These are phyloP conservation scores for Reticulascus tulasneorum DNA, from an alignment of 2,329 filamentous ascomycete species.

Conservation along the genomic window DNA sequence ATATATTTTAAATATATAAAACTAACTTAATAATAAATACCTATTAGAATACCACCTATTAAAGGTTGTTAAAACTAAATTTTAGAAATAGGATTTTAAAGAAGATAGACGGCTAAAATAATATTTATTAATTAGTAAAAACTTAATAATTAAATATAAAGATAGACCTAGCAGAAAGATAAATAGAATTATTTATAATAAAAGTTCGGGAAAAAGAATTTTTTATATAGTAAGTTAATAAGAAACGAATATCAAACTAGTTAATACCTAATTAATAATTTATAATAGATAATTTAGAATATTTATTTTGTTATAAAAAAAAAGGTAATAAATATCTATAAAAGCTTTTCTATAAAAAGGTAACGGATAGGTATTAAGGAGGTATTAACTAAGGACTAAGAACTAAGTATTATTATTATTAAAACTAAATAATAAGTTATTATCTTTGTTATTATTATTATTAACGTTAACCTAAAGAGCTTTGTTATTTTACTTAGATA, in stretches of 20 bases:
- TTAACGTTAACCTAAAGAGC: not conserved
- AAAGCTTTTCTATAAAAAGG: not conserved
- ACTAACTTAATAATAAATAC: constrained; percentile 4
- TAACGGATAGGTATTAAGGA: not conserved
- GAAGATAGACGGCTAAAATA: not conserved
- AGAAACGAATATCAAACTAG: not conserved
- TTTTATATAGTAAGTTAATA: not conserved
- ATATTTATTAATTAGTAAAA: not conserved
- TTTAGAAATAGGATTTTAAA: not conserved
- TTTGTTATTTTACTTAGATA: not conserved
- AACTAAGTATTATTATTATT: too few relatives aligned
- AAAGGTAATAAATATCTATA: not conserved
- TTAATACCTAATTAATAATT: not conserved
- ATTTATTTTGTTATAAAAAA: not conserved
- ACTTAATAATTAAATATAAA: not conserved
- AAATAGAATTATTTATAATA: not conserved
- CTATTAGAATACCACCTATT: not conserved
- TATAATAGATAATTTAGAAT: not conserved
- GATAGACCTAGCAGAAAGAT: not conserved
- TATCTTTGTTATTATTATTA: too few relatives aligned
- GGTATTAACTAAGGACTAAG: not conserved
- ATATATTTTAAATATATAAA: too few relatives aligned
- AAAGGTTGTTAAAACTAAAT: not conserved
- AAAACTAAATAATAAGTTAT: too few relatives aligned
- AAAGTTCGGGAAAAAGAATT: not conserved